These are phyloP conservation scores for Chrysoporthe puriensis DNA, from an alignment of 2,329 filamentous ascomycete genomes.

Conservation along the genomic window DNA sequence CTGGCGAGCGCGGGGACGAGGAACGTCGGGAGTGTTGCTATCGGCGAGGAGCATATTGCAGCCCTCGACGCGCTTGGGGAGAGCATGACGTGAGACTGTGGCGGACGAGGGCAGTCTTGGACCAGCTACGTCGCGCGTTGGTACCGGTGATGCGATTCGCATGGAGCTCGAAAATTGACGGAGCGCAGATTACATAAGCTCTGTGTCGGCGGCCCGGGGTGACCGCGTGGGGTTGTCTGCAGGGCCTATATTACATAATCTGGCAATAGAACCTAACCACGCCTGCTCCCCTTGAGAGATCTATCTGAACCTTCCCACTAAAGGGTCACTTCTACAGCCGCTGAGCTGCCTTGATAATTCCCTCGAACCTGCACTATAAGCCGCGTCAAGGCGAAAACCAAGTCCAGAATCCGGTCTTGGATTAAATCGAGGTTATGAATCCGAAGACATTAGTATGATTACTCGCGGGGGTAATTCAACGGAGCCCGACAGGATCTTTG, in stretches of 20 bases:
- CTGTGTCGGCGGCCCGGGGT: not conserved
- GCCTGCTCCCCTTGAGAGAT: not conserved
- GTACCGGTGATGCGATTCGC: not conserved
- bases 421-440: too few species aligned
- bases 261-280: not conserved
- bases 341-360: not conserved
- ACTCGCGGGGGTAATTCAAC: too few species aligned
- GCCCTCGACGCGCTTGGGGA: conserved; percentile 64
- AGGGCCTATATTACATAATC: not conserved
- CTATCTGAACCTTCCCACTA: not conserved
- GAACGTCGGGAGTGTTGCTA: conserved; percentile 68
- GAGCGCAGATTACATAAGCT: conserved; percentile 17
- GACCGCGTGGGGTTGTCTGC: not conserved
- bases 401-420: too few species aligned
- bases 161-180: conserved; percentile 24
- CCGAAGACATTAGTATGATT: too few species aligned
- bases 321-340: not conserved
- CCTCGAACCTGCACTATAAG: not conserved
- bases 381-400: not conserved
- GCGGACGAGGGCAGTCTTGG: conserved; percentile 12
- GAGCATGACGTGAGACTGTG: conserved; percentile 58
- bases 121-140: not conserved
- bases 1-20: conserved; percentile 68
- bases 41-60: conserved; percentile 52
- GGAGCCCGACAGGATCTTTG: too few species aligned